Conservation (phyloP, 108 stramenopile genomes). For the Pseudonitzschia pungens region DNA sequence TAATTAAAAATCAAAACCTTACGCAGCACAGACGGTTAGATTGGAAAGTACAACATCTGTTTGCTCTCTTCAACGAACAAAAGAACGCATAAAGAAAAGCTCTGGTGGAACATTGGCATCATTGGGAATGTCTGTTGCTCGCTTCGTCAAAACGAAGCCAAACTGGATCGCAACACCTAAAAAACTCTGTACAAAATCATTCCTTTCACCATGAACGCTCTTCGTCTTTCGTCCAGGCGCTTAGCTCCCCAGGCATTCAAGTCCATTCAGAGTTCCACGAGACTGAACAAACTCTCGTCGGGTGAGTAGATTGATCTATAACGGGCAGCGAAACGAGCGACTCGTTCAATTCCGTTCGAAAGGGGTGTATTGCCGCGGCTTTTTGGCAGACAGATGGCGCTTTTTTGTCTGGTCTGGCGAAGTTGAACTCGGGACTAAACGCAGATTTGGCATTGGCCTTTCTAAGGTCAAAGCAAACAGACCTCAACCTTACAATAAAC, state of each 20-base stretch:
- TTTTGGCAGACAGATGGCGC: constrained; percentile 1
- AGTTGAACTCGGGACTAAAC: constrained; percentile 15
- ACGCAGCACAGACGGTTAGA: not conserved
- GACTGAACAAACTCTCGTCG: constrained; percentile 18
- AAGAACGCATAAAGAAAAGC: not conserved
- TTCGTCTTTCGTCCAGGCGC: constrained; percentile 60
- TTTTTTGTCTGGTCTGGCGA: too few species aligned
- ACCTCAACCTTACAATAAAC: not conserved
- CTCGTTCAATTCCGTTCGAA: constrained; percentile 18
- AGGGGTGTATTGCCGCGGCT: not conserved
- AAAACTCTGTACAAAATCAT: constrained; percentile 9
- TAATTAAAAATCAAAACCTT: not conserved
- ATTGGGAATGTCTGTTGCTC: not conserved
- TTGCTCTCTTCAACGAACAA: constrained; percentile 3
- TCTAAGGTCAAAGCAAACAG: not conserved
- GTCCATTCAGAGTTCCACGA: constrained; percentile 24
- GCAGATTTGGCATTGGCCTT: not conserved
- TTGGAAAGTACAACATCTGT: not conserved
- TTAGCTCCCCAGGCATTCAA: constrained; percentile 57
- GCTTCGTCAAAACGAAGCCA: not conserved
- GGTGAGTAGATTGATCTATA: constrained; percentile 21
- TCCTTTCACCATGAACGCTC: constrained; percentile 62
- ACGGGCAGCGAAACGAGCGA: not conserved
- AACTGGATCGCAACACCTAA: not conserved
- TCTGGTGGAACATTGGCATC: constrained; percentile 5